phyloP scores from a whole-genome alignment of 768 basidiomycete genomes.

The Panaeolus cyanescens region DNA sequence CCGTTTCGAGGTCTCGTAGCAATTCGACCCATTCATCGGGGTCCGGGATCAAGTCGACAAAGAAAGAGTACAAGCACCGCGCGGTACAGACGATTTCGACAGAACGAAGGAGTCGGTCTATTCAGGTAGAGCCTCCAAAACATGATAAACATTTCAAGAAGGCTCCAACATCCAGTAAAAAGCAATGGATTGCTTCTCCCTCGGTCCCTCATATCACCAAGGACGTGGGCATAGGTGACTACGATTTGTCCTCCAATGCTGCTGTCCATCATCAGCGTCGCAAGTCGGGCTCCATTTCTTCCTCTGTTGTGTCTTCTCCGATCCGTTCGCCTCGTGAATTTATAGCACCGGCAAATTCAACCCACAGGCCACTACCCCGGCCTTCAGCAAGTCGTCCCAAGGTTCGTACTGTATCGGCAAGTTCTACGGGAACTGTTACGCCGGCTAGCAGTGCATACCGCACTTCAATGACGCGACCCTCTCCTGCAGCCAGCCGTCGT shows the following conservation, averaged over 20 bases:
- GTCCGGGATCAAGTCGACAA: constrained; percentile 33
- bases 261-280: constrained; percentile 14
- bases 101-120: constrained; percentile 53
- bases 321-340: constrained; percentile 19
- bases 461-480: constrained; percentile 4
- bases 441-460: constrained; percentile 6
- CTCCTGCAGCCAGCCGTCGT: constrained; percentile 29
- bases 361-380: neutral
- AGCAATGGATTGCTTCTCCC: constrained; percentile 25
- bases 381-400: neutral
- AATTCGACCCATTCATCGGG: neutral
- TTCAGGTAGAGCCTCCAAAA: constrained; percentile 53
- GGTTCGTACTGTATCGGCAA: neutral
- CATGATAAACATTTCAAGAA: constrained; percentile 16
- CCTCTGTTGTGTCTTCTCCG: constrained; percentile 24
- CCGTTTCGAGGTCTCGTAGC: neutral
- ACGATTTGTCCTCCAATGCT: constrained; percentile 21
- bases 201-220: constrained; percentile 24
- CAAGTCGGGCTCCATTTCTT: constrained; percentile 18
- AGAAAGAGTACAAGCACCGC: constrained; percentile 60
- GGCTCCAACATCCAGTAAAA: constrained; percentile 16
- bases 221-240: constrained; percentile 20
- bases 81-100: constrained; percentile 71
- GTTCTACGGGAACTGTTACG: constrained; percentile 4
- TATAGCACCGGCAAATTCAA: constrained; percentile 5